A percentile compares a stretch with the other conserved stretches of the same genome.
phyloP scores from a whole-genome alignment of 148 eudicot genomes.

The Fagopyrum tataricum region DNA sequence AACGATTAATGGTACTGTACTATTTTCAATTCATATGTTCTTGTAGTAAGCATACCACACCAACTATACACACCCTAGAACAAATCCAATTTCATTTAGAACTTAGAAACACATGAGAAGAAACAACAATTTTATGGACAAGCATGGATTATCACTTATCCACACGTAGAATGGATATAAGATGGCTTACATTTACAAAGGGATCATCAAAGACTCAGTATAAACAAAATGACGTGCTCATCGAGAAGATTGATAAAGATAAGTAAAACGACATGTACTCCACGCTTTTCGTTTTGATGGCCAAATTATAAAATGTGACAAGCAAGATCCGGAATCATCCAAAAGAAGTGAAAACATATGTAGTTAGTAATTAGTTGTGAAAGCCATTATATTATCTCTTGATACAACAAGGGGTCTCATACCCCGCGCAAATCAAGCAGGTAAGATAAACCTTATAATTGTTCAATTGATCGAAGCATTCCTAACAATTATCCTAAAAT shows the following conservation, averaged over 20 bases:
- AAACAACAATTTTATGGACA: not conserved
- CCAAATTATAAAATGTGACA: constrained; percentile 40
- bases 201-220: constrained; percentile 67
- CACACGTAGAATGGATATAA: not conserved
- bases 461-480: constrained; percentile 46
- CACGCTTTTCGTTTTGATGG: constrained; percentile 61
- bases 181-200: constrained; percentile 54
- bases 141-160: no score
- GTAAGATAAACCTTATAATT: constrained; percentile 51
- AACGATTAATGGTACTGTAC: constrained; percentile 41
- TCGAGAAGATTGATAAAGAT: constrained; percentile 69
- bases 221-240: constrained; percentile 63
- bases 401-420: constrained; percentile 49
- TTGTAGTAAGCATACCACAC: constrained; percentile 41
- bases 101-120: constrained; percentile 39
- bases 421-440: constrained; percentile 55
- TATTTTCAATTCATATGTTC: constrained; percentile 29
- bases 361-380: no score
- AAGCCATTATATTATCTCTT: constrained; percentile 30
- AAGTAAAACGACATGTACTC: constrained; percentile 90
- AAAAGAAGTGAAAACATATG: not conserved
- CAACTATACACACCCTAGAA: constrained; percentile 55
- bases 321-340: constrained; percentile 4
- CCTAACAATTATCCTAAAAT: constrained; percentile 49
- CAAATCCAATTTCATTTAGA: constrained; percentile 75